Evolutionary conservation across 176 grass and related monocot genomes (phyloP).

Genomic region (Poa pratensis): DNA sequence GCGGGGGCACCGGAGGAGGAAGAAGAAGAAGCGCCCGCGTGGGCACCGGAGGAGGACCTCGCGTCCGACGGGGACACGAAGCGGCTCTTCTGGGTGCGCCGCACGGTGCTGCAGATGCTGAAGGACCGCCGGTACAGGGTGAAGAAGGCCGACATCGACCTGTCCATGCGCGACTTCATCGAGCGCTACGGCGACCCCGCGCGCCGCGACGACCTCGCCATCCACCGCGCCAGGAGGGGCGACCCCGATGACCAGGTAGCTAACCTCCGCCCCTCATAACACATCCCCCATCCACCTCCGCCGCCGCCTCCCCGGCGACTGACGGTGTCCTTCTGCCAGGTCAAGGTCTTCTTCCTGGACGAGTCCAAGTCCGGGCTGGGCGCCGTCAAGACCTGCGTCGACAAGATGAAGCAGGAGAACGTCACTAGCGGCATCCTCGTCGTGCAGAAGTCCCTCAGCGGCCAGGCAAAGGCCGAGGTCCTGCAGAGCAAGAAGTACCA

Average conservation of each 20-base stretch:
- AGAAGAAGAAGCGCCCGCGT: not conserved
- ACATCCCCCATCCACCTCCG: not conserved
- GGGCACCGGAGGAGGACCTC: constrained; percentile 11
- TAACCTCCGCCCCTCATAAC: not conserved
- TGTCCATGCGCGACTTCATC: constrained; percentile 35
- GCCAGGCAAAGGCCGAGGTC: constrained; percentile 55
- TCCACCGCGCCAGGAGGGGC: constrained; percentile 24
- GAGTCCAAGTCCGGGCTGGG: constrained; percentile 75
- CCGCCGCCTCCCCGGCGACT: not conserved
- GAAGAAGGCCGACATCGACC: not conserved
- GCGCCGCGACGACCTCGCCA: constrained; percentile 57
- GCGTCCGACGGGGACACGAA: constrained; percentile 52
- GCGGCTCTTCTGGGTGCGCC: constrained; percentile 64
- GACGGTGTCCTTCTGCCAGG: constrained; percentile 39
- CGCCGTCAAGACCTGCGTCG: constrained; percentile 76
- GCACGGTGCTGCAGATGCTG: constrained; percentile 80
- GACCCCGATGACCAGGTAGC: constrained; percentile 47
- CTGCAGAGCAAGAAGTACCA: constrained; percentile 61
- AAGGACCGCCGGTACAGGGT: constrained; percentile 61
- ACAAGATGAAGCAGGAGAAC: constrained; percentile 72
- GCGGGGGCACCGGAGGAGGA: too few relatives aligned
- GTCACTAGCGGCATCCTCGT: constrained; percentile 67
- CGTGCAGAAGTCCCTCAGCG: constrained; percentile 68
- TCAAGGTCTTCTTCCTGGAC: constrained; percentile 78
- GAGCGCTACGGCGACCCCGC: constrained; percentile 46